Base-by-base conservation (phyloP, 345 rosid genomes). In the Eucalyptus lansdowneana region DNA sequence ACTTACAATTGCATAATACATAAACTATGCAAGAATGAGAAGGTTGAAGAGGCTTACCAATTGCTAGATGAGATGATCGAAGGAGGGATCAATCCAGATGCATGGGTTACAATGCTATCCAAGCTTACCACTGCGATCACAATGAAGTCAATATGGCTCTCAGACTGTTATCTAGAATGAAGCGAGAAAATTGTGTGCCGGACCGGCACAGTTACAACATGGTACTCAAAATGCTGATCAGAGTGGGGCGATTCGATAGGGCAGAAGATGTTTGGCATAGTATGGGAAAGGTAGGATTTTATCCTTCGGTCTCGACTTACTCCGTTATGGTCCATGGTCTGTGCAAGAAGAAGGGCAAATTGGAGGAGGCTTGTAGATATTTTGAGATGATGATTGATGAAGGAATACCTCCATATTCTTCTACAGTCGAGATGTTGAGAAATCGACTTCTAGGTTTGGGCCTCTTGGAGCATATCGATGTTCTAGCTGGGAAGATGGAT, bases 361-460 rank as follows among this genome's bases (percentile, higher is more conserved):
- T 95, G 22, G 98, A 95, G 91, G 97, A 96, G 91, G 99, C 97
- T 9, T 94, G 98, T 89, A 94, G 89, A 88, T 96, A 96, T 93
- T 97, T 97, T 87, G 99, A 97, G 95, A 94, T 93, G 95, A 96
- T 97, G 99, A 90, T 97, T 67, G 99, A 97, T 87, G 99, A 96
- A 86, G 97, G 99, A 53, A 93, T 96, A 88, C 99, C 99, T 11
- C 98, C 99, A 4, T 97, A 96, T 92, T 90, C 92, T 49, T 88
- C 96, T 9, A 96, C 97, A 4, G 92, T 96, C 47, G 99, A 95
- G 94, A 88, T 95, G 94, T 87, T 97, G 96, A 94, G 96, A 92
- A 95, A 96, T 86, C 89, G 92, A 65, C 93, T 96, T 15, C 86
- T 95, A 37, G 96, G 97, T 29, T 92, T 90, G 80, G 96, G 97